A percentile compares a stretch with the other conserved stretches of the same genome.
These are phyloP conservation scores for Blastocystis sp. DNA, from an alignment of 352 stramenopile genomes.

Conservation along the genomic window DNA sequence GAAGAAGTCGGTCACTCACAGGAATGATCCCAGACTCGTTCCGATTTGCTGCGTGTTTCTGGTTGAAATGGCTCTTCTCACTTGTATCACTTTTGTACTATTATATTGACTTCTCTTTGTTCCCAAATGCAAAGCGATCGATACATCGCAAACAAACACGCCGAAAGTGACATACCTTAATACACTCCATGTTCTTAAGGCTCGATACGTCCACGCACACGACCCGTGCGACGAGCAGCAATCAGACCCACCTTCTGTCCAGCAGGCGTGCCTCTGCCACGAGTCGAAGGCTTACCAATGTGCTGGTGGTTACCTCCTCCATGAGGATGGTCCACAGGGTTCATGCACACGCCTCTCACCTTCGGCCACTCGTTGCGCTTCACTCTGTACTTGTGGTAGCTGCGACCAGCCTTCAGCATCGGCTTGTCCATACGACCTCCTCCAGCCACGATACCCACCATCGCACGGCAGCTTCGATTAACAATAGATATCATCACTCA, in stretches of 20 bases:
- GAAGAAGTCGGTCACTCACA: neutral
- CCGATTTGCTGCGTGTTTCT: conserved; percentile 29
- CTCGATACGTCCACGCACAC: conserved; percentile 50
- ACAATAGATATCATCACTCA: too few species aligned
- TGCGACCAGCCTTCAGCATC: conserved; percentile 92
- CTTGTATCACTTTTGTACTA: conserved; percentile 53
- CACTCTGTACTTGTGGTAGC: too few species aligned
- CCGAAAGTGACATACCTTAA: neutral
- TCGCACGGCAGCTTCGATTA: conserved; percentile 83
- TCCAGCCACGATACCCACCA: conserved; percentile 88
- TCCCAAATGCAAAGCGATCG: neutral
- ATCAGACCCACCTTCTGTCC: conserved; percentile 21
- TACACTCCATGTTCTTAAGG: conserved; percentile 60
- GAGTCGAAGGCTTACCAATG: too few species aligned
- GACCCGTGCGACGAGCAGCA: conserved; percentile 47
- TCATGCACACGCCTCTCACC: too few species aligned
- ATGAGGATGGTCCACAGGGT: too few species aligned
- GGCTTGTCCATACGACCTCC: conserved; percentile 97
- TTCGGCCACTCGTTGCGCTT: too few species aligned
- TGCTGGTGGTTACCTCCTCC: too few species aligned
- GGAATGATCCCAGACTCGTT: conserved; percentile 18
- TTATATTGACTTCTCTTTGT: conserved; percentile 48
- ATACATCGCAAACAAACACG: neutral
- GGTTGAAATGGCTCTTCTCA: conserved; percentile 44
- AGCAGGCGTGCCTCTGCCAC: conserved; percentile 67